These are phyloP conservation scores for Pythium folliculosum DNA, from an alignment of 352 stramenopile species.

Conservation along the genomic window DNA sequence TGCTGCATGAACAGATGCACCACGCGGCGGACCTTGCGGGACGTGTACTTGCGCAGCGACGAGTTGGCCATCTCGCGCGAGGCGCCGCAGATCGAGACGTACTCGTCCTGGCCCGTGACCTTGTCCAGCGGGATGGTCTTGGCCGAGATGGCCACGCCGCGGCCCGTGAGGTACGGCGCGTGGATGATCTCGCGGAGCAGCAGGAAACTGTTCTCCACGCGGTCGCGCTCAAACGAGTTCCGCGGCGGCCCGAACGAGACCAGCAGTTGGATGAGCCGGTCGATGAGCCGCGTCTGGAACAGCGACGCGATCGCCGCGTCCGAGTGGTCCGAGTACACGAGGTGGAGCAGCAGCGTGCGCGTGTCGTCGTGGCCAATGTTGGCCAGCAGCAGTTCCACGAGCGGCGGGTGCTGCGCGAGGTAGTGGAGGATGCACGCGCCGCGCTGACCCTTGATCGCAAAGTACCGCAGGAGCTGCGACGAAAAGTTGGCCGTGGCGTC, in stretches of 20 bases:
- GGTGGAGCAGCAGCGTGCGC: slow-evolving; percentile 69
- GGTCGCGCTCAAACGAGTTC: slow-evolving; percentile 72
- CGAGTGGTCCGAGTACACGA: slow-evolving; percentile 87
- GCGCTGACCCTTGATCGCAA: slow-evolving; percentile 76
- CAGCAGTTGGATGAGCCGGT: slow-evolving; percentile 78
- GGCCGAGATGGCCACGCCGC: slow-evolving; percentile 83
- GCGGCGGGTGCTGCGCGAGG: slow-evolving; percentile 49
- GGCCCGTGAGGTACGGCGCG: slow-evolving; percentile 78
- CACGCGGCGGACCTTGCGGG: slow-evolving; percentile 79
- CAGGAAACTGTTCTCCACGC: slow-evolving; percentile 82
- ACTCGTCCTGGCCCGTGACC: slow-evolving; percentile 84
- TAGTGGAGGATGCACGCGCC: slow-evolving; percentile 79
- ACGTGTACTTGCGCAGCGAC: slow-evolving; percentile 83
- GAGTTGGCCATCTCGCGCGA: slow-evolving; percentile 84
- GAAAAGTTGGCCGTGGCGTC: slow-evolving; percentile 79
- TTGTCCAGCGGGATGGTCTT: slow-evolving; percentile 87
- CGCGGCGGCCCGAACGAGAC: slow-evolving; percentile 72
- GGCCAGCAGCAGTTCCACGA: slow-evolving; percentile 73
- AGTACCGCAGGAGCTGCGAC: slow-evolving; percentile 81
- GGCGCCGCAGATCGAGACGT: slow-evolving; percentile 84
- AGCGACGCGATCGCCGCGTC: slow-evolving; percentile 70
- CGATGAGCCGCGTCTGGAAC: slow-evolving; percentile 70
- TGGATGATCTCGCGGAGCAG: slow-evolving; percentile 81
- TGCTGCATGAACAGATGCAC: slow-evolving; percentile 86
- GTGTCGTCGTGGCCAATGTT: slow-evolving; percentile 86